A percentile compares a stretch with the other conserved stretches of the same genome.
Conservation (phyloP, 2,329 filamentous ascomycete genomes). For the Arthrobotrys musiformis region DNA sequence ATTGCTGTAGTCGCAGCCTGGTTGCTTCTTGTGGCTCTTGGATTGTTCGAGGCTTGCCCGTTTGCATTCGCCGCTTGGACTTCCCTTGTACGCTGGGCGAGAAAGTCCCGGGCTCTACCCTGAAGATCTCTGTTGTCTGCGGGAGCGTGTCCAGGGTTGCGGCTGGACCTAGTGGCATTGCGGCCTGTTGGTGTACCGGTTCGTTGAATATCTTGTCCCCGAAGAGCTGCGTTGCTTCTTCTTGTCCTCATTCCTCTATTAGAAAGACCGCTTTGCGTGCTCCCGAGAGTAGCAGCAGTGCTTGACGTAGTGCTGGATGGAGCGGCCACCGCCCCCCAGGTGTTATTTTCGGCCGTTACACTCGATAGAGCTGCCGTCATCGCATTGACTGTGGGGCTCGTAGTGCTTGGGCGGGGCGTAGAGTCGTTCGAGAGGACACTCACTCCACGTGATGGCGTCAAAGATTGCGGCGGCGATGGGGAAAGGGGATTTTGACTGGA, state of each 20-base stretch:
- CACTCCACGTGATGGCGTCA: constrained; percentile 6
- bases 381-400: constrained; percentile 16
- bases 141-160: constrained; percentile 14
- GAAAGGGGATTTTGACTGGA: constrained; percentile 10
- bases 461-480: constrained; percentile 6
- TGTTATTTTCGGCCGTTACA: constrained; percentile 4
- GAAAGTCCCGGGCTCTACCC: constrained; percentile 32
- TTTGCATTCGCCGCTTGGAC: background rate
- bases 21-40: constrained; percentile 7
- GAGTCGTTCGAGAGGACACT: constrained; percentile 20
- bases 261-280: constrained; percentile 16
- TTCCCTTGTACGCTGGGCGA: constrained; percentile 26
- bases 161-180: background rate
- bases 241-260: constrained; percentile 41
- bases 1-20: background rate
- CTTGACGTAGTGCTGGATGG: constrained; percentile 12
- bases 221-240: constrained; percentile 47
- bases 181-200: constrained; percentile 43
- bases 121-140: constrained; percentile 28
- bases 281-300: constrained; percentile 21
- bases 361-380: constrained; percentile 20
- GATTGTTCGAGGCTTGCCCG: constrained; percentile 1
- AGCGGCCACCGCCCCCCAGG: constrained; percentile 25
- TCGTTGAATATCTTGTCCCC: constrained; percentile 32
- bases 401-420: background rate